phyloP scores from a whole-genome alignment of 805 yeast genomes.

The Wickerhamiella allomyrinae region DNA sequence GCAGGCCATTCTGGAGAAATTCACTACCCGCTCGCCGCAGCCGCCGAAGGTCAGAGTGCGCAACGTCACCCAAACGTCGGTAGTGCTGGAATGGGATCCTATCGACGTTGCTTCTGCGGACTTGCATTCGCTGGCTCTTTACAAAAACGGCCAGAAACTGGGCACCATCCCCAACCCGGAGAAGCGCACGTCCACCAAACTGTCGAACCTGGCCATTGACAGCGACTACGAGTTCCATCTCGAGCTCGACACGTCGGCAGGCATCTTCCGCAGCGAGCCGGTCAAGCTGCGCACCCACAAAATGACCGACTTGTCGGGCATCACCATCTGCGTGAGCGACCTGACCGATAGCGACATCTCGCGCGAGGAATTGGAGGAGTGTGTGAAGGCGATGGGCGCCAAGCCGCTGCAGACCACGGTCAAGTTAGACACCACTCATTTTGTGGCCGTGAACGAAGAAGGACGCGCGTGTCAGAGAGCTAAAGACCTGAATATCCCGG shows the following conservation, averaged over 20 bases:
- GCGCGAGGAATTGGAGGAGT: slow-evolving; percentile 42
- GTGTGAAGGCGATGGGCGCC: slow-evolving; percentile 65
- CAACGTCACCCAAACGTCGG: slow-evolving; percentile 86
- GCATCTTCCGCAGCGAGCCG: slow-evolving; percentile 55
- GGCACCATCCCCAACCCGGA: slow-evolving; percentile 78
- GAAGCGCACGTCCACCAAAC: slow-evolving; percentile 63
- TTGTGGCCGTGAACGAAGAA: slow-evolving; percentile 53
- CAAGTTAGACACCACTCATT: slow-evolving; percentile 87
- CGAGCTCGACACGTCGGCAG: slow-evolving; percentile 77
- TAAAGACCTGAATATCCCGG: slow-evolving; percentile 71
- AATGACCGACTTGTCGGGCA: slow-evolving; percentile 90
- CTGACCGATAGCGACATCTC: slow-evolving; percentile 35
- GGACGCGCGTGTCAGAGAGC: slow-evolving; percentile 76
- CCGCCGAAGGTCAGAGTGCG: slow-evolving; percentile 52
- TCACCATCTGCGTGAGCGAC: slow-evolving; percentile 80
- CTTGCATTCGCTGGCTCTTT: slow-evolving; percentile 60
- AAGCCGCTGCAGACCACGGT: slow-evolving; percentile 61
- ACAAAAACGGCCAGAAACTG: slow-evolving; percentile 51
- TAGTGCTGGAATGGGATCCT: slow-evolving; percentile 90
- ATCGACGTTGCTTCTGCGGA: slow-evolving; percentile 71
- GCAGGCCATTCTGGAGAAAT: slow-evolving; percentile 53
- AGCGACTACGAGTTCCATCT: slow-evolving; percentile 67
- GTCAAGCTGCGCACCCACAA: slow-evolving; percentile 73
- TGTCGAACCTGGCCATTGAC: slow-evolving; percentile 85
- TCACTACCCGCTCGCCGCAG: slow-evolving; percentile 60